Percentiles rank a stretch among this genome's conserved stretches.
Conservation (phyloP, 108 stramenopile species). For the Cylindrotheca closterium region DNA sequence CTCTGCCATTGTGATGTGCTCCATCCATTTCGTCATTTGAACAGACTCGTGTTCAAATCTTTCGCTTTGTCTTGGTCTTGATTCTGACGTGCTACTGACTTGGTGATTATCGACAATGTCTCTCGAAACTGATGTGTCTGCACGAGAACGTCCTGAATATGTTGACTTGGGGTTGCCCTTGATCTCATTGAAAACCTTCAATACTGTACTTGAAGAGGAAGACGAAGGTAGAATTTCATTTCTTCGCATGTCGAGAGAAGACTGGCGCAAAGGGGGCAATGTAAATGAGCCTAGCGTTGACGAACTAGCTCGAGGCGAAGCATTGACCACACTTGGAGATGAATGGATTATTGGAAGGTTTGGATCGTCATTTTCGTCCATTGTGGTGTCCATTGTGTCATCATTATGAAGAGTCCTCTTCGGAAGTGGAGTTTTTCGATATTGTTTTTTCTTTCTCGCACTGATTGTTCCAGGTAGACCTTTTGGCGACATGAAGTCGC, state of each 20-base stretch:
- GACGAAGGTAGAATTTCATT: neutral
- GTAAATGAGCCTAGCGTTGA: constrained; percentile 15
- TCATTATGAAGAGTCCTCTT: constrained; percentile 17
- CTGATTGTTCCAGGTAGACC: constrained; percentile 17
- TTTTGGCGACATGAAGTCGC: constrained; percentile 17
- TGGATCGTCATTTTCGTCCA: constrained; percentile 33
- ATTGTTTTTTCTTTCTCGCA: constrained; percentile 27
- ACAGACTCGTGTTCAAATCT: constrained; percentile 1
- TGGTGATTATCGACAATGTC: neutral
- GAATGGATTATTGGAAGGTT: constrained; percentile 5
- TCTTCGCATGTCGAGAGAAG: constrained; percentile 16
- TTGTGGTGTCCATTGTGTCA: constrained; percentile 1
- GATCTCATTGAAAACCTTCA: neutral
- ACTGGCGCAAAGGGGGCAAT: constrained; percentile 26
- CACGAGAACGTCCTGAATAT: neutral
- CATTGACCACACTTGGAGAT: constrained; percentile 2
- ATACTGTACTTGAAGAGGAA: neutral
- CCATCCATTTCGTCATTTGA: neutral
- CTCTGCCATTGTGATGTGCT: constrained; percentile 35
- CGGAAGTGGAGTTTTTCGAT: constrained; percentile 36
- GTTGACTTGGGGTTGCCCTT: constrained; percentile 1
- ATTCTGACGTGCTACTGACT: neutral
- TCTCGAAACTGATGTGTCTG: constrained; percentile 7
- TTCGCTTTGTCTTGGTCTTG: constrained; percentile 1
- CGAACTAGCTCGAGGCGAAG: neutral